These are phyloP conservation scores for Cladosporium sphaerospermum DNA, from an alignment of 2,329 filamentous ascomycete species.

Conservation along the genomic window DNA sequence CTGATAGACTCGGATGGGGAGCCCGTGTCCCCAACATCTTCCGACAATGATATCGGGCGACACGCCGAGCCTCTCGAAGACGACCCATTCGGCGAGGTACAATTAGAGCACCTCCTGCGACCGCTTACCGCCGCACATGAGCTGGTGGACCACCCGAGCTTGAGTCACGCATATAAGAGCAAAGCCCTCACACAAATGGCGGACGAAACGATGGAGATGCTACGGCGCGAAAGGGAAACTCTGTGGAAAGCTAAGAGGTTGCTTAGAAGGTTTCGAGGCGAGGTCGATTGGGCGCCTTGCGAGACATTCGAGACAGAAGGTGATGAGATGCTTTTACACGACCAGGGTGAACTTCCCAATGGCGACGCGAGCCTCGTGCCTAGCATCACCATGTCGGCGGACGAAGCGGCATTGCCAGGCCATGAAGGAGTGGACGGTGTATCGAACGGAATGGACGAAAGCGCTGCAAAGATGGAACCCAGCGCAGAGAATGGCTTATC, in stretches of 20 bases:
- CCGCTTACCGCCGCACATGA: slow-evolving; percentile 71
- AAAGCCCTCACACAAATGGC: slow-evolving; percentile 67
- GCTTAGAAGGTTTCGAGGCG: slow-evolving; percentile 66
- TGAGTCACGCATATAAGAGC: slow-evolving; percentile 68
- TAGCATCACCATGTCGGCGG: slow-evolving; percentile 15
- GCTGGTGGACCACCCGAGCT: slow-evolving; percentile 64
- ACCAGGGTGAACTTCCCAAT: slow-evolving; percentile 3
- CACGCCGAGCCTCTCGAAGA: slow-evolving; percentile 57
- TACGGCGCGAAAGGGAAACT: slow-evolving; percentile 67
- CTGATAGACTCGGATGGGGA: slow-evolving; percentile 71
- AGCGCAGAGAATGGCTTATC: slow-evolving; percentile 19
- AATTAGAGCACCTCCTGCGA: slow-evolving; percentile 51
- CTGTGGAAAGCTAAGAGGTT: slow-evolving; percentile 70
- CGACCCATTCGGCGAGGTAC: slow-evolving; percentile 62
- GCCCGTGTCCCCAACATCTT: slow-evolving; percentile 19
- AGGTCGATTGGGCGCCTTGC: slow-evolving; percentile 60
- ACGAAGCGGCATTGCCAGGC: slow-evolving; percentile 13
- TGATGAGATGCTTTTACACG: slow-evolving; percentile 35
- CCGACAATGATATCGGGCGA: slow-evolving; percentile 62
- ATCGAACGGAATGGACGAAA: slow-evolving; percentile 7
- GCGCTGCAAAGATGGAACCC: slow-evolving; percentile 11
- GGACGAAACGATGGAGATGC: slow-evolving; percentile 60
- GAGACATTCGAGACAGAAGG: slow-evolving; percentile 46
- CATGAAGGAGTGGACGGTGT: neutral
- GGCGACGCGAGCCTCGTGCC: slow-evolving; percentile 18